Base-by-base conservation (phyloP, 2,329 filamentous ascomycete species). In the Zalaria sp. region DNA sequence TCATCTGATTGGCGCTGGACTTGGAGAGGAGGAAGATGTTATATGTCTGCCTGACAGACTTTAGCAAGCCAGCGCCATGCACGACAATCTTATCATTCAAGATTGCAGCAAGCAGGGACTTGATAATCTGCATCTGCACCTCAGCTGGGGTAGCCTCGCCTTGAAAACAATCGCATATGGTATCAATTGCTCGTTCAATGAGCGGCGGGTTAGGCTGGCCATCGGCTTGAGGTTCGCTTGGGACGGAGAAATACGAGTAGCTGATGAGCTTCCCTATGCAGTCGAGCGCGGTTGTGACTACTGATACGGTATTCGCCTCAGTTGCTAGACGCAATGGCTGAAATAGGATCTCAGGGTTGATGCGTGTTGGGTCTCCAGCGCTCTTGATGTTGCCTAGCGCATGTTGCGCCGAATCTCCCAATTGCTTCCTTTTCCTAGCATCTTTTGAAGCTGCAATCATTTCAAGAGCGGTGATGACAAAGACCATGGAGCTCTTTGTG, bases 241-340 rank as follows among this genome's bases (percentile, higher is more conserved):
- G 75, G 39, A 85, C 76, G 38, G 89, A 89, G 62, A 98, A 96
- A 69, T 96, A 96, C 11, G 91, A 94, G 62, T 94, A 98, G 55
- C 89, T 95, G 59, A 96, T 96, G 48, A 98, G 79, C 68, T 98
- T 98, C 55, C 93, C 91, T 54, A 98, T 95, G 64, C 89, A 96
- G 64, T 98, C 91, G 56, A 98, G 77, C 5, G 91, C 88, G 32
- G 83, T 84, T 25, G 87, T 93, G 46, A 87, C 84, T 37, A 98
- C 72, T 44, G 85, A 78, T 41, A 89, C 81, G 54, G 85, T 95
- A 53, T 80, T 76, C 6, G 86, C 82, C 58, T 87, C 85, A 31
- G 88, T 89, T 38, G 93, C 91, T 35, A 96, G 73, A 57, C 93
- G 84, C 28, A 98, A 66, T 9, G 91, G 91, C 50, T 82, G 79